Conservation (phyloP, 2,329 filamentous ascomycete species). For the Trichoderma hamatum region DNA sequence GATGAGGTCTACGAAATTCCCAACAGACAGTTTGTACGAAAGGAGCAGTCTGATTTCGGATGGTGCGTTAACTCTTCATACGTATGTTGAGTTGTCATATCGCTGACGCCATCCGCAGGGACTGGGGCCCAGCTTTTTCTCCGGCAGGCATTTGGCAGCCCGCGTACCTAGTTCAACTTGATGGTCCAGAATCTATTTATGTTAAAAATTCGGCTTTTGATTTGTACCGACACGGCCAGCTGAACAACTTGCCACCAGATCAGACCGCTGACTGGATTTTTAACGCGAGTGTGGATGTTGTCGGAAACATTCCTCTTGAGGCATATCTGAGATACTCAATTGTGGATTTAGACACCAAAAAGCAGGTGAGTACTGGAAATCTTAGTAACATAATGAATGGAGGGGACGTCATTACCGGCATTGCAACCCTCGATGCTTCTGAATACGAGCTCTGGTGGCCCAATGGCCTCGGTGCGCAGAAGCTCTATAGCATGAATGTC, state of each 20-base stretch:
- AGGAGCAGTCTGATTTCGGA: slow-evolving; percentile 18
- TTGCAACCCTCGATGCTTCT: background rate
- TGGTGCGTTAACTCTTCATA: background rate
- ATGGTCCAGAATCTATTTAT: background rate
- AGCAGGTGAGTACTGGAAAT: background rate
- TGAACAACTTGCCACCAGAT: slow-evolving; percentile 15
- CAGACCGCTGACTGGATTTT: slow-evolving; percentile 11
- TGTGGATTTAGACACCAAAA: background rate
- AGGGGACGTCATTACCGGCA: slow-evolving; percentile 2
- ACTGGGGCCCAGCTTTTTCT: slow-evolving; percentile 11
- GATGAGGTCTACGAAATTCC: slow-evolving; percentile 14
- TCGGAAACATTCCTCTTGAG: background rate
- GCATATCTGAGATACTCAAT: slow-evolving; percentile 1
- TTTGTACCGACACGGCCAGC: slow-evolving; percentile 1
- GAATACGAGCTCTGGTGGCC: slow-evolving; percentile 17
- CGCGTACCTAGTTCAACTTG: slow-evolving; percentile 11
- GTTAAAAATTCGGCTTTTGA: slow-evolving; percentile 16
- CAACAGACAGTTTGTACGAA: slow-evolving; percentile 3
- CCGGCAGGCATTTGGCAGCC: slow-evolving; percentile 18
- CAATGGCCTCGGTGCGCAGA: slow-evolving; percentile 3
- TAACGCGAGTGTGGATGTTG: slow-evolving; percentile 4
- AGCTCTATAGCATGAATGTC: slow-evolving; percentile 2
- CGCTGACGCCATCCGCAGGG: background rate
- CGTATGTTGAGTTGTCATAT: background rate
- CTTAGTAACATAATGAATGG: background rate